These are phyloP conservation scores for Magnolia sinica DNA, from an alignment of 164 flowering plant species.

Conservation along the genomic window DNA sequence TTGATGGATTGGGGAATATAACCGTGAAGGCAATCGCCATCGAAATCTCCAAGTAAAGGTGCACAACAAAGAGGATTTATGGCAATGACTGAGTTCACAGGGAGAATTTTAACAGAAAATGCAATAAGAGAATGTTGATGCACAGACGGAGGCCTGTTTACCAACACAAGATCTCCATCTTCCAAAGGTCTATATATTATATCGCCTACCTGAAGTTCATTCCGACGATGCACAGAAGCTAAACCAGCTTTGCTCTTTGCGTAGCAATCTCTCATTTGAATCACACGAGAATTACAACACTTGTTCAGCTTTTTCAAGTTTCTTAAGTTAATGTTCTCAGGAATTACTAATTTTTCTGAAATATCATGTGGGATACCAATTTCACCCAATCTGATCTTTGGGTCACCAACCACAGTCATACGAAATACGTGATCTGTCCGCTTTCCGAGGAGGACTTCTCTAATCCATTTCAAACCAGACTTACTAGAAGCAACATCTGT, in stretches of 20 bases:
- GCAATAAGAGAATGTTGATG: slow-evolving; percentile 87
- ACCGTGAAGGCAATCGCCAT: slow-evolving; percentile 94
- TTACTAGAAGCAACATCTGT: slow-evolving; percentile 18
- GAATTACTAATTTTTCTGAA: slow-evolving; percentile 54
- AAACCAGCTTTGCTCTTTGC: slow-evolving; percentile 46
- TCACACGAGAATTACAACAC: slow-evolving; percentile 32
- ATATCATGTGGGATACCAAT: slow-evolving; percentile 73
- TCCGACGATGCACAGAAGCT: slow-evolving; percentile 18
- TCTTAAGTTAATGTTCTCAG: slow-evolving; percentile 52
- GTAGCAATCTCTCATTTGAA: slow-evolving; percentile 46
- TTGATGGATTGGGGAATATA: slow-evolving; percentile 76
- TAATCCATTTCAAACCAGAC: slow-evolving; percentile 71
- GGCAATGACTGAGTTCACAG: slow-evolving; percentile 51
- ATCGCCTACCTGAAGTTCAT: slow-evolving; percentile 55
- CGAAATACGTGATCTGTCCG: slow-evolving; percentile 72
- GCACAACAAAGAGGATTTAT: slow-evolving; percentile 81
- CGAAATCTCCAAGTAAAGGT: slow-evolving; percentile 92
- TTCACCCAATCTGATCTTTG: slow-evolving; percentile 65
- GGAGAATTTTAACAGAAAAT: slow-evolving; percentile 64
- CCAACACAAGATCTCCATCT: slow-evolving; percentile 75
- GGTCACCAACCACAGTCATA: slow-evolving; percentile 86
- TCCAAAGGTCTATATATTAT: slow-evolving; percentile 46
- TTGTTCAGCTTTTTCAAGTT: slow-evolving; percentile 49
- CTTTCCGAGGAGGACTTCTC: slow-evolving; percentile 76
- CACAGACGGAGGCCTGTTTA: slow-evolving; percentile 91